These are phyloP conservation scores for Diaporthe sp. DNA, from an alignment of 2,329 filamentous ascomycete species.

Conservation along the genomic window DNA sequence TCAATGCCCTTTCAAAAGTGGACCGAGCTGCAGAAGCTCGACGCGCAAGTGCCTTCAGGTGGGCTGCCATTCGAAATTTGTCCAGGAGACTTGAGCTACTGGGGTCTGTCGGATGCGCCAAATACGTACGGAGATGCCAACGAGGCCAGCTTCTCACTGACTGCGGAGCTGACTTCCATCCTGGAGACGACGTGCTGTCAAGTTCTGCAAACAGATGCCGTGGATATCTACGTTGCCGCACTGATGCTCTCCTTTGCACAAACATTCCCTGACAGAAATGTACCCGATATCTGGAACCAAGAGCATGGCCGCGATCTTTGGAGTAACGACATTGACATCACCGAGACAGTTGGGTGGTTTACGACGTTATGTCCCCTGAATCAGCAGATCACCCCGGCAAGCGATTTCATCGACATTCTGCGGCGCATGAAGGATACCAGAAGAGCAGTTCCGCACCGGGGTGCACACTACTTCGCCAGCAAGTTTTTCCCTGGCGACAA, in stretches of 20 bases:
- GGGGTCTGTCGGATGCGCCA: conserved; percentile 58
- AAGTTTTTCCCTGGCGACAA: conserved; percentile 55
- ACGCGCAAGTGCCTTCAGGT: conserved; percentile 38
- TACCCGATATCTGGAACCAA: conserved; percentile 69
- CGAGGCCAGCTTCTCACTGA: conserved; percentile 59
- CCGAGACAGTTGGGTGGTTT: conserved; percentile 73
- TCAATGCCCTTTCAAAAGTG: conserved; percentile 65
- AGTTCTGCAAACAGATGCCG: conserved; percentile 65
- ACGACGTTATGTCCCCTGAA: conserved; percentile 68
- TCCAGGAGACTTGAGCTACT: conserved; percentile 61
- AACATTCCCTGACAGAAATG: conserved; percentile 65
- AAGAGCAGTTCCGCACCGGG: conserved; percentile 51
- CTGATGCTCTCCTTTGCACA: conserved; percentile 69
- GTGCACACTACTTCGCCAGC: conserved; percentile 48
- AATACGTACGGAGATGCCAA: conserved; percentile 63
- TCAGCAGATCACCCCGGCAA: conserved; percentile 57
- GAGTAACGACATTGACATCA: conserved; percentile 63
- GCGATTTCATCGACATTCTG: conserved; percentile 66
- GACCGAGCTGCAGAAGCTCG: conserved; percentile 60
- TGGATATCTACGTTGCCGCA: conserved; percentile 68
- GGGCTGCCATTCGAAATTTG: conserved; percentile 56
- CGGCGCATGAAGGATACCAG: conserved; percentile 68
- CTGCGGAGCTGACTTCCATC: conserved; percentile 57
- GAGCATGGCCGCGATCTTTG: conserved; percentile 63
- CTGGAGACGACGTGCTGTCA: conserved; percentile 60